Evolutionary conservation across 257 asterid genomes (phyloP), one percentile per base, ranked within the genome.

Genomic region (Lithospermum erythrorhizon): DNA sequence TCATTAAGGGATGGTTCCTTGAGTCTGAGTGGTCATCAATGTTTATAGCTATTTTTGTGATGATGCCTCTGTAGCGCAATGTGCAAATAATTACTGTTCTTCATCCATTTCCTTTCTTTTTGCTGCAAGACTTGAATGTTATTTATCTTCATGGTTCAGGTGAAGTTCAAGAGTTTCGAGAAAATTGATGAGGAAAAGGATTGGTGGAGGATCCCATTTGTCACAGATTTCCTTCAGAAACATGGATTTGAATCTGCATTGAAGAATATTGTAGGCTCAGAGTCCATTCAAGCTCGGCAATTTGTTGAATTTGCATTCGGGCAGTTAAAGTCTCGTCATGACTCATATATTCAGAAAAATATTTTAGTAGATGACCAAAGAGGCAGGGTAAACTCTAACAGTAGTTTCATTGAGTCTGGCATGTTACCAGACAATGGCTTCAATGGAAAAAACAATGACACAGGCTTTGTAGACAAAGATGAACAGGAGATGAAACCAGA

Each of bases 271-370:
- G 65, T 76, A 56, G 98, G 95, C 63, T 84, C 98, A 30, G 96
- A 93, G 79, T 74, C 95, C 47, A 87, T 93, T 68, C 95, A 82
- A 77, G 95, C 97, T 54, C 84, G 96, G 29, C 85, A 93, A 59
- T 93, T 93, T 64, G 98, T 89, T 60, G 87, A 89, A 78, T 89
- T 78, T 78, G 95, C 98, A 52, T 93, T 93, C 71, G 94, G 95
- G 35, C 93, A 80, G 75, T 65, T 93, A 37, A 89, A 89, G 74
- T 77, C 83, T 61, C 72, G 81, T n/a, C 86, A 93, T 65, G 83
- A 84, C 59, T 74, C 85, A 25, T 82, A 86, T 70, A 77, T 78
- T 67, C 86, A 74, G 37, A 78, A 74, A 48, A 84, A 82, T 51
- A 70, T 79, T 87, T 69, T 81, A 75, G 65, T 80, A 29, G 73